These are phyloP conservation scores for Hanseniaspora thailandica DNA, from an alignment of 805 yeast species.

Conservation along the genomic window DNA sequence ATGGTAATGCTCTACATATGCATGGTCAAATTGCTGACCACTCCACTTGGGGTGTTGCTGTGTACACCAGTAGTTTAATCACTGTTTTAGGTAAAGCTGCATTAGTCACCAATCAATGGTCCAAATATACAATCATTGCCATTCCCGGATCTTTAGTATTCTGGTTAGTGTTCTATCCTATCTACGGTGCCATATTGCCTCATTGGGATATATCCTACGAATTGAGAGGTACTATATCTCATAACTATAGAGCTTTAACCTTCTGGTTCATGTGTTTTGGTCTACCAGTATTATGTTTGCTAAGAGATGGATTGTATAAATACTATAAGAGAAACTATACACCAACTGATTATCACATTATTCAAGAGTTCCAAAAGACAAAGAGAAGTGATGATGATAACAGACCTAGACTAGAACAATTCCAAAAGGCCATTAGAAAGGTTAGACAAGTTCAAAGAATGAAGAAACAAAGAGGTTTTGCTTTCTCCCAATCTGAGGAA, in stretches of 20 bases:
- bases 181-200: conserved; percentile 79
- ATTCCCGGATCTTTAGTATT: conserved; percentile 85
- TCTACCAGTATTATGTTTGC: conserved; percentile 62
- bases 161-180: conserved; percentile 81
- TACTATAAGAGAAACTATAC: conserved; percentile 81
- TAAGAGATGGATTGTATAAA: conserved; percentile 89
- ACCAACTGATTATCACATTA: conserved; percentile 89
- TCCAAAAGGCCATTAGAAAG: conserved; percentile 91
- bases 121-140: conserved; percentile 79
- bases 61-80: conserved; percentile 74
- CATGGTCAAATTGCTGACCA: conserved; percentile 68
- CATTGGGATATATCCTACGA: conserved; percentile 68
- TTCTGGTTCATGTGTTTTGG: conserved; percentile 79
- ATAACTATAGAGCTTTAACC: conserved; percentile 61
- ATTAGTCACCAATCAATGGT: conserved; percentile 83
- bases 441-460: conserved; percentile 97
- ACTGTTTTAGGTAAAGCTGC: conserved; percentile 95
- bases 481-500: conserved; percentile 91
- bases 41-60: conserved; percentile 91
- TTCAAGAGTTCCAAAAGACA: conserved; percentile 92
- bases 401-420: conserved; percentile 91
- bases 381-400: conserved; percentile 65
- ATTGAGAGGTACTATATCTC: conserved; percentile 65
- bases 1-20: conserved; percentile 48
- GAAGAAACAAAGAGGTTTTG: conserved; percentile 97